These are phyloP conservation scores for Emergomyces africanus DNA, from an alignment of 2,329 filamentous ascomycete species.

Conservation along the genomic window DNA sequence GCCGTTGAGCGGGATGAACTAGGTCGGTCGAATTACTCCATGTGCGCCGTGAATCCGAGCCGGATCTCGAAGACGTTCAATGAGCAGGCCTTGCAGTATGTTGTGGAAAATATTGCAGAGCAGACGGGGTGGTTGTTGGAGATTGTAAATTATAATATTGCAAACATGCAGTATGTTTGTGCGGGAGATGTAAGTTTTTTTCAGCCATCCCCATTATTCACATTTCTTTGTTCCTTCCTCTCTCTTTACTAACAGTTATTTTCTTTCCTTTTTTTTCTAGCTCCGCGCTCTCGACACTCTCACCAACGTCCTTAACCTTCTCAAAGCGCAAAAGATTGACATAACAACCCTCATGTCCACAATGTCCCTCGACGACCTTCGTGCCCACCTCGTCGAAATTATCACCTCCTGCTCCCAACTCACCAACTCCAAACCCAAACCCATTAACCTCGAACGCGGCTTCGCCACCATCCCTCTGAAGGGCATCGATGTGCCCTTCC, in stretches of 20 bases:
- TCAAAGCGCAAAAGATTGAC: slow-evolving; percentile 95
- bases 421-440: slow-evolving; percentile 77
- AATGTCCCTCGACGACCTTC: slow-evolving; percentile 78
- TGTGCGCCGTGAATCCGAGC: slow-evolving; percentile 98
- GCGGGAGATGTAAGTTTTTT: slow-evolving; percentile 45
- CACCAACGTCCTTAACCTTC: slow-evolving; percentile 77
- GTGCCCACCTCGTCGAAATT: slow-evolving; percentile 78
- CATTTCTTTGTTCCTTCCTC: background rate
- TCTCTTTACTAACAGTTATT: slow-evolving; percentile 1
- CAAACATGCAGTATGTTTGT: slow-evolving; percentile 58
- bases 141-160: slow-evolving; percentile 90
- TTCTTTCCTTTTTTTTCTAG: slow-evolving; percentile 17
- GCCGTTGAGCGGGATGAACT: slow-evolving; percentile 90
- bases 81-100: slow-evolving; percentile 91
- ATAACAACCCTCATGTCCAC: slow-evolving; percentile 85
- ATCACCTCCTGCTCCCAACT: slow-evolving; percentile 78
- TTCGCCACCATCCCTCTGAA: slow-evolving; percentile 94
- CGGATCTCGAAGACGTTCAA: slow-evolving; percentile 98
- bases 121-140: slow-evolving; percentile 91
- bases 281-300: slow-evolving; percentile 53
- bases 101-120: slow-evolving; percentile 89
- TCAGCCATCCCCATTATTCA: background rate
- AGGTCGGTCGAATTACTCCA: slow-evolving; percentile 94
- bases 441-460: slow-evolving; percentile 81
- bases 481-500: slow-evolving; percentile 98